Evolutionary conservation across 208 protist genomes (phyloP), one percentile per base, ranked within the genome.

Genomic region (Vickermania ingenoplastis): DNA sequence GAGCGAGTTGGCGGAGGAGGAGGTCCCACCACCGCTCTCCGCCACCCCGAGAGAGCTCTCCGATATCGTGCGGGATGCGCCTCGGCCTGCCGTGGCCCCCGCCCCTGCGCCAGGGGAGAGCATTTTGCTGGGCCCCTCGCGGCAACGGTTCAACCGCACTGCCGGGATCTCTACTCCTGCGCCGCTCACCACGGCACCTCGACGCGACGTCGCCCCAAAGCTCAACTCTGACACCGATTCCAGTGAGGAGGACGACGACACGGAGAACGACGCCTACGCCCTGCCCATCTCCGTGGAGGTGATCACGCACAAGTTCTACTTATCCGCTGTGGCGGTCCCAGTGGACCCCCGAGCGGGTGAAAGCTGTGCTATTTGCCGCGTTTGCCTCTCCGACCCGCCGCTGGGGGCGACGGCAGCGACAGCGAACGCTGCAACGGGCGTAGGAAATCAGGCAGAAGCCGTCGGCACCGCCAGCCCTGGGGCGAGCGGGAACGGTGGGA

Each of bases 351-450:
- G 36, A 7, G 36, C 36, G 61, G 64, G 45, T 65, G 67, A 53
- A 65, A 68, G 48, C 23, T 68, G 1, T 57, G 63, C 27, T 41
- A 68, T 14, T 31, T 52, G 5, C 57, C 66, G 45, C 63, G 56
- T 31, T 67, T 59, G 28, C 26, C 67, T 1, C 13, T 59, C 1
- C 64, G 67, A 22, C 49, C 53, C 24, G 51, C 41, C 2, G 53
- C 25, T 1, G 31, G 53, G 3, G 3, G 11, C 13, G 0, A 17
- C 36, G 17, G 11, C 7, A 17, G 11, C 36, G 36, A 7, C 7
- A 17, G 7, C 11, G 36, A 45, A n/a, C 17, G 36, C 36, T 7
- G 17, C 36, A 7, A 45, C 36, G 11, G 36, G 36, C 36, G 36
- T 45, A 7, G 36, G 11, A 17, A 17, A 7, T 45, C 36, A 7